Base-by-base conservation (phyloP, 305 asterid genomes). In the Plantago rigida region DNA sequence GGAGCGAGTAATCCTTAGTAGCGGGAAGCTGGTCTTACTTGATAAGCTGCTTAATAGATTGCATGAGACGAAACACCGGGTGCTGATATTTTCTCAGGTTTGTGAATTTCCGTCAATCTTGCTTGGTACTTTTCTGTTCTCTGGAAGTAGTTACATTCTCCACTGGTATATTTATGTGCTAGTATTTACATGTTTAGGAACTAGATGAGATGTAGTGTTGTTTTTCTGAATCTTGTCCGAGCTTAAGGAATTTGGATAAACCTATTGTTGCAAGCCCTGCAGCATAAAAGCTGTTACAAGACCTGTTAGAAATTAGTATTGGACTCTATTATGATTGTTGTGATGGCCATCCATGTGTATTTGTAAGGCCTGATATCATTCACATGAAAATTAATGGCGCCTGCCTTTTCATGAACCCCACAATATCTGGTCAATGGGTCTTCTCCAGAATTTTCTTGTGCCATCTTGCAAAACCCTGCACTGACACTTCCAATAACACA, bases 11-110 rank as follows among this genome's bases (percentile, higher is more conserved):
- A 89, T 88, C 70, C 78, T 93, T 53, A 93, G 99, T 79, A 93
- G 99, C 45, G 97, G 99, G 69, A 93, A 93, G 90, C 83, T 89
- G 72, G 96, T 89, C 64, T 78, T 93, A 71, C 89, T 93, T 47
- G 97, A 93, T 77, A 93, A 93, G 78, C 84, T 93, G 75, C 89
- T 93, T 13, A 66, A 75, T 59, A 89, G 96, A 71, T 79, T 93
- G 80, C 93, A 89, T 57, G 95, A 81, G 74, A 89, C 97, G 53
- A 84, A 86, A 19, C 99, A 93, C 78, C 97, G 99, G 0, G 96
- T 93, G 59, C 69, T 93, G 78, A 89, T 93, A 77, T 93, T 93
- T 87, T 93, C 99, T 70, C 99, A 93, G 99, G 99, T 93, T 68
- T 13, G 81, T 71, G 58, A 62, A 48, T 22, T 22, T 62, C 53